Base-by-base conservation (phyloP, 768 basidiomycete genomes). In the Gautieria morchelliformis region DNA sequence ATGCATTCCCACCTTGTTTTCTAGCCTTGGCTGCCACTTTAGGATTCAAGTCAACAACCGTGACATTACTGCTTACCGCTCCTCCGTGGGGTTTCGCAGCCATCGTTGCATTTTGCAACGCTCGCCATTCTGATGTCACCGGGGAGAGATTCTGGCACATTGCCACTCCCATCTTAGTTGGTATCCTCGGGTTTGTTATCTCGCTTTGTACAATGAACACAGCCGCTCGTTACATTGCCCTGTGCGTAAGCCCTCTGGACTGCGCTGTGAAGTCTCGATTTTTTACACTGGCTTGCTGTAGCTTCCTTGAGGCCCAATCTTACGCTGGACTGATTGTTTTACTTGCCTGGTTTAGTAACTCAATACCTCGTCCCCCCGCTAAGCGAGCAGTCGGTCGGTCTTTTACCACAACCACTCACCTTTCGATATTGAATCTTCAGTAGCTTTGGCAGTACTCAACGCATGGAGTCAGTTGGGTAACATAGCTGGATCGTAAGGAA, bases 391-490 rank as follows among this genome's bases (percentile, higher is more conserved):
- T 75, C 45, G 56, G 56, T 57, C 17, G n/a, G 56, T 37, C n/a
- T 33, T 47, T 20, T 22, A 39, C 33, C 32, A 6, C 20, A 19
- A 33, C 1, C 27, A 27, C 27, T 27, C 15, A 33, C 32, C 48
- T 15, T 49, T 20, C 15, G 27, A n/a, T 55, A 14, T 9, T 55
- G 10, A 46, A 24, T 11, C 2, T 9, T 10, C 5, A 9, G 42
- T 50, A 57, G 68, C 72, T 9, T 62, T 75, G 46, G 74, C 73
- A 8, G 59, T 70, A 51, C 64, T 71, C 62, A 70, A 72, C 64
- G 68, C 70, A 44, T 72, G 70, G 62, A 71, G 70, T 30, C 74
- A 76, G 61, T 68, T 76, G 41, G 76, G 75, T 10, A 77, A 77
- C 64, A 66, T 77, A 41, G 67, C 72, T 22, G 75, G 75, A 33